Evolutionary conservation across 768 basidiomycete genomes (phyloP).

Genomic region (Suillus luteus): DNA sequence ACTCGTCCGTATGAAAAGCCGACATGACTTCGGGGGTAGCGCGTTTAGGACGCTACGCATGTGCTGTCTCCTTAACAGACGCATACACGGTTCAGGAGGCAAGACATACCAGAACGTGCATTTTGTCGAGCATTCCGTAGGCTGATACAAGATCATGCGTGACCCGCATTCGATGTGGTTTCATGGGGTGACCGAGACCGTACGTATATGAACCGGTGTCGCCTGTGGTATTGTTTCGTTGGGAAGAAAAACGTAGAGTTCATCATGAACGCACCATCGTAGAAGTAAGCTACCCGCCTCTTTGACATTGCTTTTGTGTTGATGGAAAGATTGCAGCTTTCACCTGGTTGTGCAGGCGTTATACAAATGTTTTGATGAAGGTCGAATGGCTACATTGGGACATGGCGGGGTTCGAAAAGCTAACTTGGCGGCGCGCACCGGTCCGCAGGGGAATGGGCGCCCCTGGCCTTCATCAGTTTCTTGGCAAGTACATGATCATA

Average conservation of each 20-base stretch:
- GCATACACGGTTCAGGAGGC: slow-evolving; percentile 11
- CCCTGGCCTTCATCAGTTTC: too few species aligned
- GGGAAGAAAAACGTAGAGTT: slow-evolving; percentile 1
- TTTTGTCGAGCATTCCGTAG: slow-evolving; percentile 92
- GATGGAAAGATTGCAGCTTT: neutral
- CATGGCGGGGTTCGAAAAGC: neutral
- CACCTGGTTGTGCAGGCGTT: neutral
- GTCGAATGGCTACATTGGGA: neutral
- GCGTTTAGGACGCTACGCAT: slow-evolving; percentile 61
- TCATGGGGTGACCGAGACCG: slow-evolving; percentile 91
- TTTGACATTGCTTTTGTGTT: slow-evolving; percentile 52
- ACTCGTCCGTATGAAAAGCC: slow-evolving; percentile 98
- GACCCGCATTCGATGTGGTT: slow-evolving; percentile 93
- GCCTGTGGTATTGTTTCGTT: slow-evolving; percentile 38
- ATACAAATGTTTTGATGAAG: neutral
- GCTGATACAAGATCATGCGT: slow-evolving; percentile 90
- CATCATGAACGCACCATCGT: slow-evolving; percentile 56
- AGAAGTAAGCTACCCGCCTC: slow-evolving; percentile 78
- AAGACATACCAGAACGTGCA: slow-evolving; percentile 80
- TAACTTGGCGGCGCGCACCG: neutral
- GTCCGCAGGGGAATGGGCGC: neutral
- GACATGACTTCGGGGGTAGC: slow-evolving; percentile 80
- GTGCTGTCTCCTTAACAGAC: neutral
- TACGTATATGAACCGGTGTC: slow-evolving; percentile 80
- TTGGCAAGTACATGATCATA: too few species aligned